phyloP scores from a whole-genome alignment of 352 stramenopile genomes.

The Phytophthora multivora region DNA sequence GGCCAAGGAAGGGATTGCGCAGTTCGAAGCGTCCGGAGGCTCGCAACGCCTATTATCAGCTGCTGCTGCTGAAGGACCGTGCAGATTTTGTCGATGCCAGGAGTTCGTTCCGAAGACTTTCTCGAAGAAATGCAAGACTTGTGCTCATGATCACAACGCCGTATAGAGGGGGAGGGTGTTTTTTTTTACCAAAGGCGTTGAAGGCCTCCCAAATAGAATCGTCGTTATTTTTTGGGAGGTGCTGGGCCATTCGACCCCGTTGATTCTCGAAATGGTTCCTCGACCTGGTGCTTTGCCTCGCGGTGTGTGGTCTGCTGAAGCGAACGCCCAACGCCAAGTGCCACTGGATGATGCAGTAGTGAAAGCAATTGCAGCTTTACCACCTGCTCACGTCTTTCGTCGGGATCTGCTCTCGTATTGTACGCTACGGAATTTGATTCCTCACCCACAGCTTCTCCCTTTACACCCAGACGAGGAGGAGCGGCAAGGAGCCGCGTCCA shows the following conservation, averaged over 20 bases:
- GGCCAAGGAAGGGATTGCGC: conserved; percentile 71
- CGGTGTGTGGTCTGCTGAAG: conserved; percentile 55
- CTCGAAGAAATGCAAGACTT: conserved; percentile 83
- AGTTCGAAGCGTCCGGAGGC: conserved; percentile 49
- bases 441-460: conserved; percentile 69
- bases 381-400: conserved; percentile 49
- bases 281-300: conserved; percentile 6
- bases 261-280: conserved; percentile 6
- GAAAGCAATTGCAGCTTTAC: conserved; percentile 22
- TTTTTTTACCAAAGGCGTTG: no score
- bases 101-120: conserved; percentile 69
- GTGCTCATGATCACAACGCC: conserved; percentile 53
- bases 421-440: conserved; percentile 51
- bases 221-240: no score
- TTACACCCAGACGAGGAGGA: conserved; percentile 70
- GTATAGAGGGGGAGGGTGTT: conserved; percentile 5
- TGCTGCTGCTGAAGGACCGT: conserved; percentile 30
- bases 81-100: conserved; percentile 58
- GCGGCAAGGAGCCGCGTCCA: conserved; percentile 30
- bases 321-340: conserved; percentile 43
- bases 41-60: conserved; percentile 16
- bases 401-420: conserved; percentile 71
- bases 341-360: conserved; percentile 22
- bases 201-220: no score
- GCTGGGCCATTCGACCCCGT: no score